Evolutionary conservation across 768 basidiomycete genomes (phyloP), one percentile per base, ranked within the genome.

Genomic region (Podaxis sp.): DNA sequence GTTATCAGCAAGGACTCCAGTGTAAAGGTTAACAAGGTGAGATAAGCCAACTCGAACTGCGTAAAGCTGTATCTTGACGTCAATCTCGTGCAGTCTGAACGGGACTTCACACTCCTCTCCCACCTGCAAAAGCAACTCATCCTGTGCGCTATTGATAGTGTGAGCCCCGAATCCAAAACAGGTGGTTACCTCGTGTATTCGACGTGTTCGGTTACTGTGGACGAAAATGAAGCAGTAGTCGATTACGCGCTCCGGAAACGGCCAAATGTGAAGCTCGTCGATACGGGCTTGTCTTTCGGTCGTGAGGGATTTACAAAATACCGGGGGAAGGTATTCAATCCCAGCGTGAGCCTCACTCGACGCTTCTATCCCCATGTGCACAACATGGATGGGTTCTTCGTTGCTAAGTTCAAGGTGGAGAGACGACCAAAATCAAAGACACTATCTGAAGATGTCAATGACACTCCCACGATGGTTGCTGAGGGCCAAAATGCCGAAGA

Each of bases 331-430:
- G 83, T 76, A 33, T 98, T 98, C 77, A 82, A 88, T 72, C 81
- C 90, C 37, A 90, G 84, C 66, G 73, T 99, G 69, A 82, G 79
- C 65, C 75, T 96, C 66, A 97, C 97, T 19, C 80, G 94, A 67
- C 80, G 97, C 64, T 96, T 94, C 74, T 96, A 95, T 72, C 93
- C 96, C 15, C 96, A 98, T 75, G 95, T 97, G 68, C 96, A 98
- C 77, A 99, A 99, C 76, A 97, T 98, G 96, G 97, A 99, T 73
- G 97, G 97, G 4, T 99, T 99, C 83, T 99, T 84, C 74, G 96
- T 98, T 59, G 96, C 96, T 63, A 98, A 98, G 75, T 93, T 99
- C 83, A 96, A 92, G 75, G 89, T 98, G n/a, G 90, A 87, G 72
- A 92, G 86, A 75, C 82, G 89, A 63, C 71, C 77, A 53, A 95